Conservation (phyloP, 2,329 filamentous ascomycete genomes). For the Paraphaeosphaeria minitans region DNA sequence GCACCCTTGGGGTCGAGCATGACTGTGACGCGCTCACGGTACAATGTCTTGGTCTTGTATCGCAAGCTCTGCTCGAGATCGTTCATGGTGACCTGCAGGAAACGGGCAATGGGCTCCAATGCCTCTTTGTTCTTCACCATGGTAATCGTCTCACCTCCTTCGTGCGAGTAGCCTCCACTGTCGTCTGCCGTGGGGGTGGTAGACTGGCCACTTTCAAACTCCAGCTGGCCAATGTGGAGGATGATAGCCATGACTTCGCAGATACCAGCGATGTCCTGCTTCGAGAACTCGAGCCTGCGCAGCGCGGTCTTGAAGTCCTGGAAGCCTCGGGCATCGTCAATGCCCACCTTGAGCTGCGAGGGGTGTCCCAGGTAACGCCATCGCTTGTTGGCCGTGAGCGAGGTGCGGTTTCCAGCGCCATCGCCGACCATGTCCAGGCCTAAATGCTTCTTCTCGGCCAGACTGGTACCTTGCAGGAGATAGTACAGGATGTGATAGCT, state of each 20-base stretch:
- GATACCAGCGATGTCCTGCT: constrained; percentile 92
- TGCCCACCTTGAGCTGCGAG: constrained; percentile 93
- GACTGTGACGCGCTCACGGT: constrained; percentile 95
- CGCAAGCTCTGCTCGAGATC: constrained; percentile 88
- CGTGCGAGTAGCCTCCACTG: constrained; percentile 94
- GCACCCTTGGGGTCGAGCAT: constrained; percentile 95
- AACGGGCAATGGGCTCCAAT: constrained; percentile 85
- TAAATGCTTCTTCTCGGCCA: constrained; percentile 86
- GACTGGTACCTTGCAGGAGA: constrained; percentile 86
- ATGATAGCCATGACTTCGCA: constrained; percentile 94
- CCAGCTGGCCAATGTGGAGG: constrained; percentile 95
- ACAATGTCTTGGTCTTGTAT: constrained; percentile 96
- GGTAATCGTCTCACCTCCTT: constrained; percentile 85
- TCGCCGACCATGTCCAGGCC: constrained; percentile 64
- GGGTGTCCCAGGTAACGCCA: constrained; percentile 98
- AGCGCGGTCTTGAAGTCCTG: constrained; percentile 97
- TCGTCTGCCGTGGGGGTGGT: constrained; percentile 84
- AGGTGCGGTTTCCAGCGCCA: constrained; percentile 58
- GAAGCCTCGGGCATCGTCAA: constrained; percentile 95
- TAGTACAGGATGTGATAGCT: constrained; percentile 98
- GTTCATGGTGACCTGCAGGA: constrained; percentile 80
- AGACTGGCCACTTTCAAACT: constrained; percentile 82
- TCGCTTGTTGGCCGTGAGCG: constrained; percentile 69
- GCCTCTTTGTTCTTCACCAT: constrained; percentile 93
- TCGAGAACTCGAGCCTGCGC: constrained; percentile 90